These are phyloP conservation scores for Soucietia sequanensis DNA, from an alignment of 805 yeast genomes.

Conservation along the genomic window DNA sequence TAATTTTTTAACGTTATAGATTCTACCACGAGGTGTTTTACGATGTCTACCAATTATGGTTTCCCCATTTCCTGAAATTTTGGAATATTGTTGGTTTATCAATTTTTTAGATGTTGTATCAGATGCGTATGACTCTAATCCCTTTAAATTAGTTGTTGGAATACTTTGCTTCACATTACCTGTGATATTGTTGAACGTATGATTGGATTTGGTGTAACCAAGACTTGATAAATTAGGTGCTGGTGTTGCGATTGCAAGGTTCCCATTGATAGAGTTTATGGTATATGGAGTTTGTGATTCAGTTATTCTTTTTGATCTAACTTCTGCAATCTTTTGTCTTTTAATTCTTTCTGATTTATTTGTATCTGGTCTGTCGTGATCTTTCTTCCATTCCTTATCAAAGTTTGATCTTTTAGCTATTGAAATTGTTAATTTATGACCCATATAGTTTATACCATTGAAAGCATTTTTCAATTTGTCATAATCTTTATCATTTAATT, in stretches of 20 bases:
- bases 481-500: constrained; percentile 45
- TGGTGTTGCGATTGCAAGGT: constrained; percentile 7
- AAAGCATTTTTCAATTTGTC: constrained; percentile 53
- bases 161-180: constrained; percentile 35
- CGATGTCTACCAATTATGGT: constrained; percentile 62
- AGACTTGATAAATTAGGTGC: constrained; percentile 8
- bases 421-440: constrained; percentile 59
- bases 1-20: constrained; percentile 37
- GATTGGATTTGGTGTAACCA: constrained; percentile 30
- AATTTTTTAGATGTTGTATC: constrained; percentile 26
- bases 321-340: constrained; percentile 30
- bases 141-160: constrained; percentile 29
- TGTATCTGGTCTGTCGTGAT: constrained; percentile 40
- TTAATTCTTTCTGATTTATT: constrained; percentile 23
- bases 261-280: constrained; percentile 20
- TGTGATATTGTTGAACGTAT: constrained; percentile 27
- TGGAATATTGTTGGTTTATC: constrained; percentile 24
- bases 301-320: constrained; percentile 39
- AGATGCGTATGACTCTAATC: constrained; percentile 37
- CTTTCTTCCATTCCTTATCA: constrained; percentile 44
- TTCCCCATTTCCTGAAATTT: constrained; percentile 35
- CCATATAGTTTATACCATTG: constrained; percentile 75
- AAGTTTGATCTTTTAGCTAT: constrained; percentile 63
- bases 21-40: constrained; percentile 46
- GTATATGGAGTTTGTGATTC: constrained; percentile 35